Percentiles rank a stretch among this genome's conserved stretches.
phyloP scores from a whole-genome alignment of 148 eudicot species.

The Beta vulgaris region DNA sequence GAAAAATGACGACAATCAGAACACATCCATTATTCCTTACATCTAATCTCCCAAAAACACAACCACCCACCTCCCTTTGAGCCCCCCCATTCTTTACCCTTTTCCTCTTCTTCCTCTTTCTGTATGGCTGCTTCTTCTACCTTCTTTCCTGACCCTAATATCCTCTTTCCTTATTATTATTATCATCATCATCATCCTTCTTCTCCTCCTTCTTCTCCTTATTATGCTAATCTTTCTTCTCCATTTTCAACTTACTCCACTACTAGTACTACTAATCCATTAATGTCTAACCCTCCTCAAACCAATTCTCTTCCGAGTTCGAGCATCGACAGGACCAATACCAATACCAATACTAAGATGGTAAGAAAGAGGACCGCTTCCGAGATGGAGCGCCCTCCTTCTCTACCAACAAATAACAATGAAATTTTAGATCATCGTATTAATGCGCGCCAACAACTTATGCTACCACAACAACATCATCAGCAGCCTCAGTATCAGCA shows the following conservation, averaged over 20 bases:
- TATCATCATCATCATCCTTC: no score
- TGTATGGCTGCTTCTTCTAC: conserved; percentile 43
- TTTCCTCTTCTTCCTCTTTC: conserved; percentile 17
- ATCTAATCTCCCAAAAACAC: conserved; percentile 10
- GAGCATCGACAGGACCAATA: background rate
- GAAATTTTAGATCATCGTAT: background rate
- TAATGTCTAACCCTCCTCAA: conserved; percentile 18
- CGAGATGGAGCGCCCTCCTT: conserved; percentile 49
- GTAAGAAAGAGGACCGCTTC: conserved; percentile 76
- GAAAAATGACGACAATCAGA: conserved; percentile 29
- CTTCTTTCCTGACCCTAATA: conserved; percentile 33
- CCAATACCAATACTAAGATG: no score
- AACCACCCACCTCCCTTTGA: conserved; percentile 16
- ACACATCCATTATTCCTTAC: conserved; percentile 14
- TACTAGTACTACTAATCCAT: background rate
- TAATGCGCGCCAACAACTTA: no score
- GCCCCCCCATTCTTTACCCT: conserved; percentile 6
- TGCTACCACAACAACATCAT: no score
- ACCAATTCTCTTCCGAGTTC: background rate
- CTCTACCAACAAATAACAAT: background rate
- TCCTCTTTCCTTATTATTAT: conserved; percentile 18
- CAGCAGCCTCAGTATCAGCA: background rate
- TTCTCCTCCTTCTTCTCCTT: background rate
- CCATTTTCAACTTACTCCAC: background rate
- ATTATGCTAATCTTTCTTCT: background rate